phyloP scores from a whole-genome alignment of 805 yeast genomes.

The Saccharomycopsis fermentans region DNA sequence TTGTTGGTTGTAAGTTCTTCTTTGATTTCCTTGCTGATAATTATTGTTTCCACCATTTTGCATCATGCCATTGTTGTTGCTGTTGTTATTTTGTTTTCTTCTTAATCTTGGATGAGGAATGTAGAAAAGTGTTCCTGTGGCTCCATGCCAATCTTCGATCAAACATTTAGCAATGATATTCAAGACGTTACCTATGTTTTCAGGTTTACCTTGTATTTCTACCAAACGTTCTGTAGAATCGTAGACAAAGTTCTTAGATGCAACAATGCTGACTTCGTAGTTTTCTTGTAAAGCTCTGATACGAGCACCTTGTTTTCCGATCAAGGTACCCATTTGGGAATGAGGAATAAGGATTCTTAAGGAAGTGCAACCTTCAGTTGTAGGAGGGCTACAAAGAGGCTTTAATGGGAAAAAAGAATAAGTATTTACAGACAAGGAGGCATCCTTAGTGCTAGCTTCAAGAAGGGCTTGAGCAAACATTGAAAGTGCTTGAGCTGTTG shows the following conservation, averaged over 20 bases:
- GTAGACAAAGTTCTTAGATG: constrained; percentile 73
- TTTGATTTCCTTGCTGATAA: background rate
- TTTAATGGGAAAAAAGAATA: constrained; percentile 52
- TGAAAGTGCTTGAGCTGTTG: constrained; percentile 60
- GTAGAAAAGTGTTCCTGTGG: constrained; percentile 55
- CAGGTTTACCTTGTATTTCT: constrained; percentile 75
- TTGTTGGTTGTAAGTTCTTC: constrained; percentile 8
- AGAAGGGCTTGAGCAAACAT: constrained; percentile 58
- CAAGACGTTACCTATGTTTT: constrained; percentile 46
- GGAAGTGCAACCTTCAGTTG: constrained; percentile 41
- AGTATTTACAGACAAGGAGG: constrained; percentile 21
- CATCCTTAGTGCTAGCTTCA: constrained; percentile 22
- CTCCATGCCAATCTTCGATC: constrained; percentile 61
- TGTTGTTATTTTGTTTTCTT: constrained; percentile 8
- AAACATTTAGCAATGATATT: constrained; percentile 58
- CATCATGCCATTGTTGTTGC: constrained; percentile 6
- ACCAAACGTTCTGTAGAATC: constrained; percentile 79
- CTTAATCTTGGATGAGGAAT: constrained; percentile 33
- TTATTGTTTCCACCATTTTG: constrained; percentile 13
- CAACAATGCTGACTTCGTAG: constrained; percentile 69
- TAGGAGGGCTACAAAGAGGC: constrained; percentile 43
- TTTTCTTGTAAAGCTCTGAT: constrained; percentile 69
- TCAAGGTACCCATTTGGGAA: constrained; percentile 78
- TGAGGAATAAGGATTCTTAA: constrained; percentile 72
- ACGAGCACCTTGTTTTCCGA: constrained; percentile 73